Evolutionary conservation across 371 early-diverging fungal species (phyloP).

Genomic region (Rhizopus sp.): DNA sequence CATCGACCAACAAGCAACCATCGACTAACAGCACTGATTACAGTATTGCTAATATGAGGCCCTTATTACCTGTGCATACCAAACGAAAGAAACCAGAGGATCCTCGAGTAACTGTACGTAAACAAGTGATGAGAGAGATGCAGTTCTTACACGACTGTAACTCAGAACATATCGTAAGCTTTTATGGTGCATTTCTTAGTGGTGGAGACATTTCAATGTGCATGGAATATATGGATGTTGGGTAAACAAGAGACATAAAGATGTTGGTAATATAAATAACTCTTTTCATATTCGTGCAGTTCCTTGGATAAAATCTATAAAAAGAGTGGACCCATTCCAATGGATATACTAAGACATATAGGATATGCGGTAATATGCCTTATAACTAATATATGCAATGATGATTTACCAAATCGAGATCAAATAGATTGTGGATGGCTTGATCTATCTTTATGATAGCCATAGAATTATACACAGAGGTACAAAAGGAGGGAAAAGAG

Average conservation of each 20-base stretch:
- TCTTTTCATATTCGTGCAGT: slow-evolving; percentile 20
- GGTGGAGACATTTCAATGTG: slow-evolving; percentile 80
- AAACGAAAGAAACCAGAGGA: slow-evolving; percentile 13
- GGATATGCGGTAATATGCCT: slow-evolving; percentile 54
- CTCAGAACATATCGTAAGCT: slow-evolving; percentile 74
- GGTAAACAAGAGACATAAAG: slow-evolving; percentile 34
- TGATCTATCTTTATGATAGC: slow-evolving; percentile 72
- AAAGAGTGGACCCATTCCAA: slow-evolving; percentile 68
- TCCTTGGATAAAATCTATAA: slow-evolving; percentile 74
- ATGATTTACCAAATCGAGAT: neutral
- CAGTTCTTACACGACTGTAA: slow-evolving; percentile 79
- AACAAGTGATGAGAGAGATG: slow-evolving; percentile 79
- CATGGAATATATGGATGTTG: slow-evolving; percentile 85
- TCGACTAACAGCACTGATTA: slow-evolving; percentile 47
- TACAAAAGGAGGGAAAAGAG: slow-evolving; percentile 6
- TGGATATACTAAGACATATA: slow-evolving; percentile 70
- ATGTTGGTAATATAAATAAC: neutral
- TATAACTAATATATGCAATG: neutral
- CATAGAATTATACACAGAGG: slow-evolving; percentile 82
- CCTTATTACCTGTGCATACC: slow-evolving; percentile 19
- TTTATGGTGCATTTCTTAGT: slow-evolving; percentile 78
- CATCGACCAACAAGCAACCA: neutral
- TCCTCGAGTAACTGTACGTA: slow-evolving; percentile 51
- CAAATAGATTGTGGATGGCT: slow-evolving; percentile 58
- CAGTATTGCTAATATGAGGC: slow-evolving; percentile 41